Conservation (phyloP, 805 yeast species). For the Blastobotrys parvus region DNA sequence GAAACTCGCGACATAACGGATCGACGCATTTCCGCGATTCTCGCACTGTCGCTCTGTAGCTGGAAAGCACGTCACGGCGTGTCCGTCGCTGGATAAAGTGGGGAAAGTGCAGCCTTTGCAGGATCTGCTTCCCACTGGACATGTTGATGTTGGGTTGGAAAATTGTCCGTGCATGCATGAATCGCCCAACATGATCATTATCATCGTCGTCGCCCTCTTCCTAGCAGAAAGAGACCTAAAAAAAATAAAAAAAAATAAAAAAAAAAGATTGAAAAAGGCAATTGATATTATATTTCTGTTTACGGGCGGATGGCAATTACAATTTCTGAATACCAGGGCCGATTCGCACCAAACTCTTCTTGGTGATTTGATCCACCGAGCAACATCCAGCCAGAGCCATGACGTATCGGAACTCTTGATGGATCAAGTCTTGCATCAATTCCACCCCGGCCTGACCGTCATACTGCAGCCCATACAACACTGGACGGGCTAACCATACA, state of each 20-base stretch:
- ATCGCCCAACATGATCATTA: too few species aligned
- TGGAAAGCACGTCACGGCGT: conserved; percentile 4
- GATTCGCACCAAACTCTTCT: conserved; percentile 1
- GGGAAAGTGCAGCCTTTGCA: conserved; percentile 11
- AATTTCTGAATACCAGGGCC: conserved; percentile 2
- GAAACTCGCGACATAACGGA: conserved; percentile 14
- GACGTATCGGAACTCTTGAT: conserved; percentile 18
- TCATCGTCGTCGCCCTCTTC: too few species aligned
- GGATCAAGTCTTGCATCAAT: conserved; percentile 19
- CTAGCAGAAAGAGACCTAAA: too few species aligned
- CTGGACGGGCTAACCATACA: conserved; percentile 59
- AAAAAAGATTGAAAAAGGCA: not conserved
- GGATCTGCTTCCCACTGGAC: not conserved
- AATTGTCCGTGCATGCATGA: too few species aligned
- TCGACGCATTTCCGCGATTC: conserved; percentile 14
- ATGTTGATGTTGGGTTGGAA: too few species aligned
- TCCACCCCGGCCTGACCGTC: conserved; percentile 64
- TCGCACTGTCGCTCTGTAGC: conserved; percentile 8
- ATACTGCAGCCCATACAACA: conserved; percentile 55
- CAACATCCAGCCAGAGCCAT: conserved; percentile 21
- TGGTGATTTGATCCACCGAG: not conserved
- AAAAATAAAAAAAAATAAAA: too few species aligned
- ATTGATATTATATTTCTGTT: too few species aligned
- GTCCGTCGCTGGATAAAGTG: conserved; percentile 9
- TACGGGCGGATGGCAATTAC: too few species aligned